Percentiles rank a stretch among this genome's conserved stretches.
Evolutionary conservation across 1,284 basidiomycete species (phyloP).

Genomic region (Leccinum solheimii): DNA sequence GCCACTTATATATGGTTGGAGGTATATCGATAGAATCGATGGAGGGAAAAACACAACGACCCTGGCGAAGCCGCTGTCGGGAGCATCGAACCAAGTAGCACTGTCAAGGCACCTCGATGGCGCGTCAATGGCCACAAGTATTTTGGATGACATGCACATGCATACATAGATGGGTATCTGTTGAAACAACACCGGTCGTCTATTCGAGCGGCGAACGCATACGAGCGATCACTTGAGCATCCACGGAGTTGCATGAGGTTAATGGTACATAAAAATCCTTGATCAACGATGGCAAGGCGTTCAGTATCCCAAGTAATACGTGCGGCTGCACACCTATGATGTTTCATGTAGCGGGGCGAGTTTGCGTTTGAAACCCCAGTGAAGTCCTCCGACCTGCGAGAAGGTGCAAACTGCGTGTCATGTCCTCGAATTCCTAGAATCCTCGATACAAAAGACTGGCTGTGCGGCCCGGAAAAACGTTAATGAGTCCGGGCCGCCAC

Average conservation of each 20-base stretch:
- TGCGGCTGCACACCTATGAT: neutral
- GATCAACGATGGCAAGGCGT: neutral
- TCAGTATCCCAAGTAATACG: neutral
- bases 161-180: neutral
- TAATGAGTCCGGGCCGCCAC: neutral
- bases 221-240: neutral
- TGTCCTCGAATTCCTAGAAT: neutral
- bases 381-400: neutral
- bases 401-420: neutral
- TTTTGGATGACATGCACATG: neutral
- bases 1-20: neutral
- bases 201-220: neutral
- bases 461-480: neutral
- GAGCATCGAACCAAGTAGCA: neutral
- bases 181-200: neutral
- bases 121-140: neutral
- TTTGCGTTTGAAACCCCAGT: neutral
- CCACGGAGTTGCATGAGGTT: neutral
- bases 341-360: neutral
- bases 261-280: neutral
- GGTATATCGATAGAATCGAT: neutral
- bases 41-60: neutral
- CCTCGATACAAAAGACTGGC: neutral
- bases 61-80: no score
- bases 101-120: neutral